Evolutionary conservation across 2,329 filamentous ascomycete species (phyloP).

Genomic region (Fusarium setosum): DNA sequence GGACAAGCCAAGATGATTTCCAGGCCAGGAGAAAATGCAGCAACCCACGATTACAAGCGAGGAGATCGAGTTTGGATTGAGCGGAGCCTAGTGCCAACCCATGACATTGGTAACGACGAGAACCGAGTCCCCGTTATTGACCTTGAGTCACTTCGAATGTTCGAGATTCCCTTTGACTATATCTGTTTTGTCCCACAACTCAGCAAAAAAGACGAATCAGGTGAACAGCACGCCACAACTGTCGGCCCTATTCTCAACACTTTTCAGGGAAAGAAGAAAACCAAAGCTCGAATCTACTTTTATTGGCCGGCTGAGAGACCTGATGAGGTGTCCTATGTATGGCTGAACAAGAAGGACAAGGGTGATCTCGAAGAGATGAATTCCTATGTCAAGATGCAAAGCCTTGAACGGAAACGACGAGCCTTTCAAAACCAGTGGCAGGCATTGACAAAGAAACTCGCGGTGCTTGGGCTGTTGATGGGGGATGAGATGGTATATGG

Average conservation of each 20-base stretch:
- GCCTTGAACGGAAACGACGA: not conserved
- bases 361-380: slow-evolving; percentile 9
- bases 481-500: slow-evolving; percentile 17
- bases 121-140: slow-evolving; percentile 29
- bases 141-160: slow-evolving; percentile 18
- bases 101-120: slow-evolving; percentile 1
- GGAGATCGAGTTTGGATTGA: slow-evolving; percentile 32
- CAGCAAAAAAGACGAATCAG: not conserved
- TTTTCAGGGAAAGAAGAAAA: slow-evolving; percentile 14
- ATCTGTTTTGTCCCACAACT: slow-evolving; percentile 33
- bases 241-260: slow-evolving; percentile 12
- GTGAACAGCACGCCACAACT: slow-evolving; percentile 8
- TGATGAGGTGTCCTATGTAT: slow-evolving; percentile 15
- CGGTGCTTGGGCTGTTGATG: slow-evolving; percentile 21
- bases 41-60: slow-evolving; percentile 13
- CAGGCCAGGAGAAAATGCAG: slow-evolving; percentile 1
- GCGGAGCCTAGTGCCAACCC: slow-evolving; percentile 10
- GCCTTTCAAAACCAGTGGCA: slow-evolving; percentile 26
- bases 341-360: slow-evolving; percentile 21
- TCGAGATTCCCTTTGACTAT: slow-evolving; percentile 23
- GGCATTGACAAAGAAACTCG: slow-evolving; percentile 13
- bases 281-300: slow-evolving; percentile 22
- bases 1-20: slow-evolving; percentile 17
- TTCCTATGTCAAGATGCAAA: slow-evolving; percentile 6
- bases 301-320: slow-evolving; percentile 18